Percentiles rank a stretch among this genome's conserved stretches.
These are phyloP conservation scores for Suillus subalutaceus DNA, from an alignment of 768 basidiomycete genomes.

Conservation along the genomic window DNA sequence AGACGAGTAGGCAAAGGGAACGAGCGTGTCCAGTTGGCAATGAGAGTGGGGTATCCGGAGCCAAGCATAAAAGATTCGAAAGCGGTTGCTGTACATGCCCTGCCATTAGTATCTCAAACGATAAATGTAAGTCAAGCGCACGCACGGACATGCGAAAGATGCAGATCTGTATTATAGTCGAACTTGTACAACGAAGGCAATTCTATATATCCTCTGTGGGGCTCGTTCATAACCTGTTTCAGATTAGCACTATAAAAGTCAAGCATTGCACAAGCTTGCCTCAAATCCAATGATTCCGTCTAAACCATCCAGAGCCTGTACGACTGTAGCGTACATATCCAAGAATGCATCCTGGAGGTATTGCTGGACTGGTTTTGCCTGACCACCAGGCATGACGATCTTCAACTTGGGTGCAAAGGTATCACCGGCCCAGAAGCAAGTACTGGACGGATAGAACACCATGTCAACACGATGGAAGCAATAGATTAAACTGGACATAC, in stretches of 20 bases:
- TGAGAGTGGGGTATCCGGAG: slow-evolving; percentile 77
- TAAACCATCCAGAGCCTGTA: slow-evolving; percentile 66
- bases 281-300: slow-evolving; percentile 89
- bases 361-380: slow-evolving; percentile 68
- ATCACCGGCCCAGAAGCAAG: slow-evolving; percentile 92
- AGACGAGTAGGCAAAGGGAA: slow-evolving; percentile 86
- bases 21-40: slow-evolving; percentile 81
- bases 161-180: slow-evolving; percentile 95
- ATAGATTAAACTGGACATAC: slow-evolving; percentile 44
- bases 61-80: slow-evolving; percentile 93
- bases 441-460: slow-evolving; percentile 45
- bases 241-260: background rate
- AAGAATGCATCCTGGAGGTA: slow-evolving; percentile 85
- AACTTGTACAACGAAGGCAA: slow-evolving; percentile 81
- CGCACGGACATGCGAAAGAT: slow-evolving; percentile 77
- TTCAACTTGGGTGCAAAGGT: slow-evolving; percentile 78
- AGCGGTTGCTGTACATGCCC: slow-evolving; percentile 60
- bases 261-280: slow-evolving; percentile 44
- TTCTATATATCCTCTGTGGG: slow-evolving; percentile 90
- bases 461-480: slow-evolving; percentile 7
- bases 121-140: slow-evolving; percentile 18
- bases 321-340: slow-evolving; percentile 73
- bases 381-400: slow-evolving; percentile 48
- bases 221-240: slow-evolving; percentile 88
- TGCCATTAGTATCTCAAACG: slow-evolving; percentile 3